phyloP scores from a whole-genome alignment of 2,329 filamentous ascomycete species.

The Coniella lustricola region DNA sequence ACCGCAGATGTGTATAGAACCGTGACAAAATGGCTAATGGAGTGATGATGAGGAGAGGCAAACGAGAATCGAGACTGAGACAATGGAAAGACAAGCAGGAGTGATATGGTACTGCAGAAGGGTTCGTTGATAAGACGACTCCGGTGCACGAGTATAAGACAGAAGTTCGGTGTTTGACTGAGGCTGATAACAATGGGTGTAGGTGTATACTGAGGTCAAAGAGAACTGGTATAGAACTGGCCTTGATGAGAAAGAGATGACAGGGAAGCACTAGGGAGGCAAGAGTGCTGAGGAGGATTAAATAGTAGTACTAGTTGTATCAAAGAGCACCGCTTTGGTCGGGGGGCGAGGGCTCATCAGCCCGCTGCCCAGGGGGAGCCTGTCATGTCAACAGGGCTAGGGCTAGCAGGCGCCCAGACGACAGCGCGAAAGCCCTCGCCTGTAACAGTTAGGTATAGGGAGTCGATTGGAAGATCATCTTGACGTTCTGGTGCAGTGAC shows the following conservation, averaged over 20 bases:
- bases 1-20: background rate
- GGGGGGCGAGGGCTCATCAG: too few species aligned
- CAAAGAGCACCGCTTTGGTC: background rate
- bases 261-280: background rate
- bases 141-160: too few species aligned
- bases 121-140: background rate
- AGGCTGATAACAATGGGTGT: background rate
- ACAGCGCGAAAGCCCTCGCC: conserved; percentile 9
- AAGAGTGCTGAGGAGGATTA: conserved; percentile 9
- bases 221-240: background rate
- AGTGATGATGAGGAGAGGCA: too few species aligned
- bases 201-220: background rate
- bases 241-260: background rate
- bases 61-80: too few species aligned
- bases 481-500: conserved; percentile 8
- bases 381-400: too few species aligned
- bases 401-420: conserved; percentile 3
- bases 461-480: conserved; percentile 2
- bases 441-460: conserved; percentile 4
- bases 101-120: background rate
- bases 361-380: background rate
- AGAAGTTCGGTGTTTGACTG: background rate
- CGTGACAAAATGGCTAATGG: too few species aligned
- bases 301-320: conserved; percentile 1
- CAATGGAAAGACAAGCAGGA: background rate